Evolutionary conservation across 2,329 filamentous ascomycete genomes (phyloP).

Genomic region (Fusarium aywerte): DNA sequence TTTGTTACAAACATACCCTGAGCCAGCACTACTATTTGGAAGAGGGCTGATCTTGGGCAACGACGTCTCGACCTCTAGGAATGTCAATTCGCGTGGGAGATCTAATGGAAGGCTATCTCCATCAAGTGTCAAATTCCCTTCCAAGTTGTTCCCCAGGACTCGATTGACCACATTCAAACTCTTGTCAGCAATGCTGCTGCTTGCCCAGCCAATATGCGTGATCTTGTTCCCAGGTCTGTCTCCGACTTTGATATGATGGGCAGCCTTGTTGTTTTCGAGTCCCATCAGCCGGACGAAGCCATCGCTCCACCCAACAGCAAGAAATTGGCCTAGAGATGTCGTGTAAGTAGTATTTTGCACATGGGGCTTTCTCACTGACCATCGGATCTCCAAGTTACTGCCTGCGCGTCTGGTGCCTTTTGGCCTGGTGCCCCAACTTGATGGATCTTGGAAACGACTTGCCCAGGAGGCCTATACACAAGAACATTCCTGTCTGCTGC

Average conservation of each 20-base stretch:
- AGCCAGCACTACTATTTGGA: conserved; percentile 68
- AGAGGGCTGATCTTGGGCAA: conserved; percentile 80
- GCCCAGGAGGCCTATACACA: conserved; percentile 82
- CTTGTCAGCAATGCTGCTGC: conserved; percentile 55
- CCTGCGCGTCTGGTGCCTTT: conserved; percentile 56
- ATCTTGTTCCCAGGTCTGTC: conserved; percentile 57
- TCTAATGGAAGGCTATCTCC: conserved; percentile 53
- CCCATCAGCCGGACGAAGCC: conserved; percentile 80
- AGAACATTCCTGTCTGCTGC: conserved; percentile 74
- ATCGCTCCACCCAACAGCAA: conserved; percentile 87
- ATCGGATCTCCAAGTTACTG: conserved; percentile 73
- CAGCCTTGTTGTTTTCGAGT: conserved; percentile 82
- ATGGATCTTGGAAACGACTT: conserved; percentile 67
- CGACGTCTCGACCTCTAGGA: conserved; percentile 79
- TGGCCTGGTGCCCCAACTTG: conserved; percentile 56
- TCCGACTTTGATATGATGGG: conserved; percentile 74
- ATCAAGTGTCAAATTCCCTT: conserved; percentile 6
- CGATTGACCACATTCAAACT: conserved; percentile 22
- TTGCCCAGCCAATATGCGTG: conserved; percentile 65
- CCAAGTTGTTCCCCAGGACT: conserved; percentile 28
- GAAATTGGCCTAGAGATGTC: conserved; percentile 68
- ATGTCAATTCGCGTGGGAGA: conserved; percentile 77
- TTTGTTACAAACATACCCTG: conserved; percentile 59
- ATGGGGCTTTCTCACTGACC: conserved; percentile 57
- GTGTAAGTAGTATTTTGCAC: background rate